Base-by-base conservation (phyloP, 2,329 filamentous ascomycete species). In the Alternaria sp. region DNA sequence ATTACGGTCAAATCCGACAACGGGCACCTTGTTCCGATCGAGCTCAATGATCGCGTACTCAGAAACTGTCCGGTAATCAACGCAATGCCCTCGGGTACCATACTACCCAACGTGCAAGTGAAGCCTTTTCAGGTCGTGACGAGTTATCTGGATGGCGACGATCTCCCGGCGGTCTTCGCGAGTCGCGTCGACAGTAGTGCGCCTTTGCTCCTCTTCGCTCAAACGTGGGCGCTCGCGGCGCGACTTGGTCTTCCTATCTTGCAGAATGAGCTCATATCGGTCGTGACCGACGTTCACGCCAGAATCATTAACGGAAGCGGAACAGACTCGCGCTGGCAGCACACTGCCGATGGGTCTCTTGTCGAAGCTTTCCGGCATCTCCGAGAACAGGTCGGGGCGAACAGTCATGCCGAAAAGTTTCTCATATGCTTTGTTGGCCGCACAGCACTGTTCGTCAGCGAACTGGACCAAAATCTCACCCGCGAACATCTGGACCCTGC, bases 171-270 rank as follows among this genome's bases (percentile, higher is more conserved):
- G 6, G n/a, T 19, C 28, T 50, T 62, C 54, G 40, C 19, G 5
- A n/a, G 8, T 30, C 50, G 17, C 19, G 28, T 32, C 15, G 49
- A 32, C 25, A 23, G 32, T n/a, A 25, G 32, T 36, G 17, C n/a
- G 19, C 21, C 49, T 5, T 45, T 62, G 6, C 60, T 64, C n/a
- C 40, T 66, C 17, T 63, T 63, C 21, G 57, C 64, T 6, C 45
- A 43, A 49, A 59, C 50, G 57, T 66, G 64, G 60, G 49, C 57
- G 5, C 64, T 66, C 17, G 64, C 60, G 36, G 57, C 60, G 28
- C 40, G 40, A 23, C 47, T 64, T 10, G 17, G 17, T 32, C 60
- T 66, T 15, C 57, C 61, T 10, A 15, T 12, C 4, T 19, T 63
- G 6, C 56, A 66, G n/a, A 62, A 63, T 50, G 30, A 50, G 10